These are phyloP conservation scores for Yarrowia sp. DNA, from an alignment of 805 yeast species.

Conservation along the genomic window DNA sequence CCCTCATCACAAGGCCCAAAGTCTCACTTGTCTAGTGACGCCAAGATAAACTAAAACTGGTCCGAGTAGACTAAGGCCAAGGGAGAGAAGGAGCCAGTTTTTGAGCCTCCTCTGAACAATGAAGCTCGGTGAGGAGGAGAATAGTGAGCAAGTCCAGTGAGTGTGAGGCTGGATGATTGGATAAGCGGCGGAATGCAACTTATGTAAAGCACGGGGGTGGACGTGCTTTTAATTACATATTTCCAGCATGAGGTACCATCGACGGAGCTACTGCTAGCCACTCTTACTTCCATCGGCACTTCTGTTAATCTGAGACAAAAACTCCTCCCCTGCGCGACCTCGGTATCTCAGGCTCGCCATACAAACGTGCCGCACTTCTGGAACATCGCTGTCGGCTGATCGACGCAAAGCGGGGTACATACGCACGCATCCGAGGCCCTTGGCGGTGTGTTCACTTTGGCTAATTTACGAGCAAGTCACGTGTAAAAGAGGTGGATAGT, in stretches of 20 bases:
- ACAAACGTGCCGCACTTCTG: constrained; percentile 3
- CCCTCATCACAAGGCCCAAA: not conserved
- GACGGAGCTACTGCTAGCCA: not conserved
- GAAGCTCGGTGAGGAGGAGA: not conserved
- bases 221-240: not conserved
- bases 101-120: not conserved
- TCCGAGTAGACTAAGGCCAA: constrained; percentile 23
- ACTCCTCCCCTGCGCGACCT: not conserved
- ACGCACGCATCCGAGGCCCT: constrained; percentile 24
- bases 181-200: too few relatives aligned
- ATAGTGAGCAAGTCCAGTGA: not conserved
- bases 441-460: constrained; percentile 6
- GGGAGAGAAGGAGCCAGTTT: not conserved
- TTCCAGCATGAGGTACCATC: not conserved
- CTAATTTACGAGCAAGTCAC: constrained; percentile 29
- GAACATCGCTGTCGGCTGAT: constrained; percentile 29
- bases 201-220: too few relatives aligned
- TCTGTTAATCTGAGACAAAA: constrained; percentile 1
- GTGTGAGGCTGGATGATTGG: too few relatives aligned
- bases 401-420: constrained; percentile 31
- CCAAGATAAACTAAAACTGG: constrained; percentile 25
- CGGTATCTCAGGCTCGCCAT: not conserved
- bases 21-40: constrained; percentile 10
- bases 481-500: not conserved
- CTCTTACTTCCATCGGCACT: not conserved